Evolutionary conservation across 441 rosid genomes (phyloP), one percentile per base, ranked within the genome.

Genomic region (Daphne laureola): DNA sequence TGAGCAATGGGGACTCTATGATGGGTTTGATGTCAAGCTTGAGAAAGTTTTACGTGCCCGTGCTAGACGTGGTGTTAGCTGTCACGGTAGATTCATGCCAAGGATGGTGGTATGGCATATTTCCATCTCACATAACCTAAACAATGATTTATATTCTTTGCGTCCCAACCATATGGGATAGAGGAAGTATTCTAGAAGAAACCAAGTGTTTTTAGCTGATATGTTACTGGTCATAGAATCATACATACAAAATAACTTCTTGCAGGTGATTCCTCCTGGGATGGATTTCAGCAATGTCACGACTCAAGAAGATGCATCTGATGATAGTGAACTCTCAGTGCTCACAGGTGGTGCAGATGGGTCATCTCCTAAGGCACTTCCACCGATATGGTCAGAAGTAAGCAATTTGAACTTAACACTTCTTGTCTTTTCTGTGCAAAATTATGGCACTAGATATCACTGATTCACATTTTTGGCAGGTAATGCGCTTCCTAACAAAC

Each of bases 1-100:
- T 52, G 96, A 92, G 58, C 98, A 92, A 46, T 92, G 98, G 98
- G 98, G 98, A 43, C 96, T 92, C 55, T 92, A 92, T 66, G 96
- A 89, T 64, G 98, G 97, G 43, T 92, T 92, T 43, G 98, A 92
- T 73, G 97, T 92, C 55, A 92, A 92, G 75, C 95, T 92, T 13
- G 97, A 89, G 70, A 92, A 78, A 68, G 94, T 89, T 52, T 67
- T 92, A 56, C 94, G 97, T 35, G 97, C 98, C 62, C 94, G 98
- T 42, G 75, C 87, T 65, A 86, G 97, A 62, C 96, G 95, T 13
- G 78, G 92, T 59, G 97, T 92, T 63, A 76, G 83, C 72, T 92
- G 98, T 68, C 98, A 92, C 53, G 98, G 98, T 44, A 78, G 96
- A 55, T 83, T 45, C 70, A 89, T 92, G 97, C 98, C 98, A 38